A percentile compares a stretch with the other conserved stretches of the same genome.
These are phyloP conservation scores for Zymoseptoria passerinii DNA, from an alignment of 2,329 filamentous ascomycete species.

Conservation along the genomic window DNA sequence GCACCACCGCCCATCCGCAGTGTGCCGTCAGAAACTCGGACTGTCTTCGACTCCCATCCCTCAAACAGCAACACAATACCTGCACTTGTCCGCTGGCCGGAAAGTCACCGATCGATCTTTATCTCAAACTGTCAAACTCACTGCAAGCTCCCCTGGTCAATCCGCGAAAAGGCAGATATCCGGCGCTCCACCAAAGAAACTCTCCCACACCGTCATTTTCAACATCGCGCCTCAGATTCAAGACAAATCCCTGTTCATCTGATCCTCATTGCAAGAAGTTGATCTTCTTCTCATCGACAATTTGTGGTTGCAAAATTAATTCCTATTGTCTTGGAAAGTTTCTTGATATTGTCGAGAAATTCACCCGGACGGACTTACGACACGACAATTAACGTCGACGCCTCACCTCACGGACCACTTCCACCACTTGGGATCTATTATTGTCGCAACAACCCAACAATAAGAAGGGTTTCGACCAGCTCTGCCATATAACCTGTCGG, in stretches of 20 bases:
- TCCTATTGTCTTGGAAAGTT: constrained; percentile 5
- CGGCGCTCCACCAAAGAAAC: constrained; percentile 15
- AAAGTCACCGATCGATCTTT: constrained; percentile 21
- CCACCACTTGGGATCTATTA: constrained; percentile 8
- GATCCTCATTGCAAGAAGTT: constrained; percentile 8
- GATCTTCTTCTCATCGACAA: constrained; percentile 21
- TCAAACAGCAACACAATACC: constrained; percentile 1
- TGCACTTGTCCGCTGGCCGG: constrained; percentile 29
- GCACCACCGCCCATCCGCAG: constrained; percentile 19
- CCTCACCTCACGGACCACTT: background rate
- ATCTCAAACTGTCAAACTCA: constrained; percentile 17
- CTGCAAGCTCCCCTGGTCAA: constrained; percentile 17
- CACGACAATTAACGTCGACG: background rate
- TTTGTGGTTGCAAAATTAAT: constrained; percentile 8
- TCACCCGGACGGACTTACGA: constrained; percentile 2
- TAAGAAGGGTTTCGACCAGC: constrained; percentile 1
- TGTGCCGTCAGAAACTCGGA: constrained; percentile 11
- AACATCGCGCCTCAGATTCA: background rate
- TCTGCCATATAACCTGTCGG: constrained; percentile 3
- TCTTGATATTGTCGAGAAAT: constrained; percentile 3
- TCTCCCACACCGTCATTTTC: constrained; percentile 19
- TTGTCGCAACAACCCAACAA: constrained; percentile 25
- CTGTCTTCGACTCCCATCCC: constrained; percentile 11
- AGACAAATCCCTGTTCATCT: background rate
- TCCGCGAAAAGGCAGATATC: constrained; percentile 18